Evolutionary conservation across 129 eudicot species (phyloP).

Genomic region (Helichrysum umbraculigerum): DNA sequence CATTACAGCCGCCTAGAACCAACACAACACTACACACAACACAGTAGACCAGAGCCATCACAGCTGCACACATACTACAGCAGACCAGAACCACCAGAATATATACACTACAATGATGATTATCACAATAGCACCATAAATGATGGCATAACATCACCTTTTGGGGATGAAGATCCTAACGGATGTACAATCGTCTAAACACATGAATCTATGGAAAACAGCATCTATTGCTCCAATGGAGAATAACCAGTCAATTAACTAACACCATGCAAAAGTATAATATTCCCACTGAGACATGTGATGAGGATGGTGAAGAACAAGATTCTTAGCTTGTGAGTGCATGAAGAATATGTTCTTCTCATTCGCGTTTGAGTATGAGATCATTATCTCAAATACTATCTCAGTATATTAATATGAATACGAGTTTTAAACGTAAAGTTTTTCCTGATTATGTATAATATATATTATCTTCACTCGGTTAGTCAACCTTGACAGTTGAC

Average conservation of each 20-base stretch:
- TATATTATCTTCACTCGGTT: not conserved
- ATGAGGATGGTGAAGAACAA: constrained; percentile 35
- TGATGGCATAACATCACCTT: constrained; percentile 61
- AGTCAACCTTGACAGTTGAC: constrained; percentile 20
- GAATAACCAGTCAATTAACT: constrained; percentile 21
- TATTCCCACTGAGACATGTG: constrained; percentile 37
- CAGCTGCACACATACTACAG: constrained; percentile 26
- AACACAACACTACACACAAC: constrained; percentile 33
- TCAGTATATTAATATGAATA: constrained; percentile 16
- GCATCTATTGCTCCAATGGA: constrained; percentile 35
- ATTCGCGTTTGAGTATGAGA: constrained; percentile 35
- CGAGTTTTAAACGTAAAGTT: constrained; percentile 19
- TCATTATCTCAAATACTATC: constrained; percentile 21
- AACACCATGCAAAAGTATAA: constrained; percentile 21
- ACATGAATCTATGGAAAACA: constrained; percentile 15
- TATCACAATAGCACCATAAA: constrained; percentile 35
- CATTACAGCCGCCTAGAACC: constrained; percentile 33
- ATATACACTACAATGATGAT: constrained; percentile 38
- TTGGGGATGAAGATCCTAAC: constrained; percentile 90
- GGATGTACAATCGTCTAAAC: constrained; percentile 69
- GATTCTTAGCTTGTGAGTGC: constrained; percentile 59
- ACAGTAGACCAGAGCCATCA: constrained; percentile 38
- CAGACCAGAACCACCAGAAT: constrained; percentile 37
- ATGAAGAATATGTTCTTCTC: constrained; percentile 46
- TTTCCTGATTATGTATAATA: constrained; percentile 5